phyloP scores from a whole-genome alignment of 2,329 filamentous ascomycete genomes.

The Neofusicoccum sp. region DNA sequence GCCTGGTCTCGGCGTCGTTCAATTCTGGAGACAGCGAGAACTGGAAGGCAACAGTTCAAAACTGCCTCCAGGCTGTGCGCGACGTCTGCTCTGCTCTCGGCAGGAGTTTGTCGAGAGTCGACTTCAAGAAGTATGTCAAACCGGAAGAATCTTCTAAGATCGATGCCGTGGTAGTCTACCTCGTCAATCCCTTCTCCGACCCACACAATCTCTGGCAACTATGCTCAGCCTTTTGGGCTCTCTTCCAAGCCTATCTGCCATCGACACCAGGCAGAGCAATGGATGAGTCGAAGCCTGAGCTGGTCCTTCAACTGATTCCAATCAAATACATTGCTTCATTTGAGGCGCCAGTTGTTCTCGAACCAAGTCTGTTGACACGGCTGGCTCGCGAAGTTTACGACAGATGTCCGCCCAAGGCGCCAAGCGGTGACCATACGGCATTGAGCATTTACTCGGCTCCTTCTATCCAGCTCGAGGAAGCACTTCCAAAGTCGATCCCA shows the following conservation, averaged over 20 bases:
- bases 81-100: constrained; percentile 44
- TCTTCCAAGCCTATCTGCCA: constrained; percentile 66
- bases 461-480: constrained; percentile 71
- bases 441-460: constrained; percentile 63
- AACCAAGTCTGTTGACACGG: constrained; percentile 27
- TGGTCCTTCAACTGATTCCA: constrained; percentile 78
- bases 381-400: constrained; percentile 78
- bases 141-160: constrained; percentile 53
- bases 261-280: constrained; percentile 48
- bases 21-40: constrained; percentile 27
- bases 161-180: constrained; percentile 68
- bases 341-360: constrained; percentile 63
- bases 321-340: constrained; percentile 67
- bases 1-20: constrained; percentile 33
- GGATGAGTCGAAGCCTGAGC: constrained; percentile 50
- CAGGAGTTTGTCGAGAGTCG: constrained; percentile 40
- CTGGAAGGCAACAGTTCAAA: constrained; percentile 26
- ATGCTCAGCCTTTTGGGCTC: constrained; percentile 72
- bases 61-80: constrained; percentile 33
- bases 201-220: constrained; percentile 65
- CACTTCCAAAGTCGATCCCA: constrained; percentile 70
- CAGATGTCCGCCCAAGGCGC: constrained; percentile 60
- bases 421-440: constrained; percentile 41
- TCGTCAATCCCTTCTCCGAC: constrained; percentile 69
- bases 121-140: constrained; percentile 37